Percentiles rank a stretch among this genome's conserved stretches.
Evolutionary conservation across 768 basidiomycete species (phyloP).

Genomic region (Amanita rubescens): DNA sequence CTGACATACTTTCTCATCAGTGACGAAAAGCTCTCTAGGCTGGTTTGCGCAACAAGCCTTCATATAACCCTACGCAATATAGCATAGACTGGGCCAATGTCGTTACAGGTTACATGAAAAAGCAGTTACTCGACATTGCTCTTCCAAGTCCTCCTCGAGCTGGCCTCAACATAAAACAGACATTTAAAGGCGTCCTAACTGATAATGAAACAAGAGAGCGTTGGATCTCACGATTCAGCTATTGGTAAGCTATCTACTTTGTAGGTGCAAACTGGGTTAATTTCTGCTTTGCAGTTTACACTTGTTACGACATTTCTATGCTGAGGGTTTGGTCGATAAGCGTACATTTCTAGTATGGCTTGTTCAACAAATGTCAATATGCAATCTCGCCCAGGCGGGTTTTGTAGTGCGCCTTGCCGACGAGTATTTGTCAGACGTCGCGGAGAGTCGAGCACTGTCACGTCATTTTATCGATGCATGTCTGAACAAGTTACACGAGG

Average conservation of each 20-base stretch:
- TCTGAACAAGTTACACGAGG: constrained; percentile 60
- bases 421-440: constrained; percentile 70
- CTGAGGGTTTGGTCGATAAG: constrained; percentile 75
- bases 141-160: constrained; percentile 73
- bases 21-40: constrained; percentile 33
- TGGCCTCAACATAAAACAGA: constrained; percentile 74
- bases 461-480: constrained; percentile 70
- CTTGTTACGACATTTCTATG: constrained; percentile 68
- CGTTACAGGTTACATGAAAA: constrained; percentile 75
- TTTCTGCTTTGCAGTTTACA: constrained; percentile 40
- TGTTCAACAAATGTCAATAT: constrained; percentile 66
- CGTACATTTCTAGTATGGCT: constrained; percentile 74
- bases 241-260: constrained; percentile 43
- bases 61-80: constrained; percentile 79
- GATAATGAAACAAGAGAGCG: constrained; percentile 63
- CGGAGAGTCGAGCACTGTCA: constrained; percentile 57
- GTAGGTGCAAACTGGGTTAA: not conserved
- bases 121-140: constrained; percentile 71
- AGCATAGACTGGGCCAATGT: constrained; percentile 82
- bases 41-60: constrained; percentile 67
- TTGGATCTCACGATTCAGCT: constrained; percentile 76
- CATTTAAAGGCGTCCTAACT: constrained; percentile 74
- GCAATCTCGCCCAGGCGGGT: constrained; percentile 76
- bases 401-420: constrained; percentile 72
- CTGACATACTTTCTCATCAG: not conserved